Percentiles rank a stretch among this genome's conserved stretches.
These are phyloP conservation scores for Solanum dulcamara DNA, from an alignment of 257 asterid species.

Conservation along the genomic window DNA sequence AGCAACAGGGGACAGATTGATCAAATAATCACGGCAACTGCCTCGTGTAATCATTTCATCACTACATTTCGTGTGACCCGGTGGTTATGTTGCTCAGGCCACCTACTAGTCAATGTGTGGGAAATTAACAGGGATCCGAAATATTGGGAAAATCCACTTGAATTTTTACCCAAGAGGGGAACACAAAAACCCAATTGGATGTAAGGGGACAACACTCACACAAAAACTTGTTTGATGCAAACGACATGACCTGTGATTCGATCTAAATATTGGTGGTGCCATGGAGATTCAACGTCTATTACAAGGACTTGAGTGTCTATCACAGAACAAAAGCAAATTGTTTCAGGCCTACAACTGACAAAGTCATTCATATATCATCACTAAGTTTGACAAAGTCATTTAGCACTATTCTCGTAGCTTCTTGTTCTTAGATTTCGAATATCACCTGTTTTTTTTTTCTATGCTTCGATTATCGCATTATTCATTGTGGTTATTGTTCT, in stretches of 20 bases:
- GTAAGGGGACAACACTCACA: slow-evolving; percentile 69
- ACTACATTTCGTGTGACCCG: neutral
- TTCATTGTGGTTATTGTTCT: neutral
- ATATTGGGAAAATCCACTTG: slow-evolving; percentile 50
- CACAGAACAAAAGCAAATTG: neutral
- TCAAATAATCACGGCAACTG: neutral
- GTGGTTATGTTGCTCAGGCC: neutral
- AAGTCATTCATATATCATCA: neutral
- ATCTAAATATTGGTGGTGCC: neutral
- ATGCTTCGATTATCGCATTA: neutral
- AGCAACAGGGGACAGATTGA: neutral
- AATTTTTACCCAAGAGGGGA: slow-evolving; percentile 13
- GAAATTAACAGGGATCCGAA: slow-evolving; percentile 50
- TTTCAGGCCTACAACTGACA: neutral
- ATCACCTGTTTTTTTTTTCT: neutral
- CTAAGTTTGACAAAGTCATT: neutral
- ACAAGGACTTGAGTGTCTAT: neutral
- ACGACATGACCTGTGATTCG: neutral
- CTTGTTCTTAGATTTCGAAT: neutral
- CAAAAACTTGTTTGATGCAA: neutral
- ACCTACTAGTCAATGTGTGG: slow-evolving; percentile 48
- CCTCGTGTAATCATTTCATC: neutral
- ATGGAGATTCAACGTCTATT: neutral
- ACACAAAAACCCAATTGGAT: slow-evolving; percentile 24
- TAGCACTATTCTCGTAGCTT: neutral